Percentiles rank a stretch among this genome's conserved stretches.
These are phyloP conservation scores for Ogataea paraovalis DNA, from an alignment of 805 yeast genomes.

Conservation along the genomic window DNA sequence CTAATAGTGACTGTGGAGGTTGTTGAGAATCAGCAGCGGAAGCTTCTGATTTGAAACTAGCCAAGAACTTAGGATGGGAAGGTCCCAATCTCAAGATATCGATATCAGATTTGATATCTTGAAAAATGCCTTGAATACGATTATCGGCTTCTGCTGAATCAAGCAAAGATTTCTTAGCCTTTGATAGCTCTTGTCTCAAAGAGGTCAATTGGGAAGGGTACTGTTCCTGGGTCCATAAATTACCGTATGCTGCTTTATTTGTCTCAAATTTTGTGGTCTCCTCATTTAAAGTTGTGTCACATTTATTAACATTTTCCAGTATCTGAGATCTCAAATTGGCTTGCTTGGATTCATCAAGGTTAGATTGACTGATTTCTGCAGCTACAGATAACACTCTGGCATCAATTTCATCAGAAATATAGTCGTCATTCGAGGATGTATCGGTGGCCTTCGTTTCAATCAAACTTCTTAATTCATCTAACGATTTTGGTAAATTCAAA, in stretches of 20 bases:
- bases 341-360: conserved; percentile 29
- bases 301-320: conserved; percentile 30
- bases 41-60: conserved; percentile 21
- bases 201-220: conserved; percentile 15
- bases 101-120: conserved; percentile 39
- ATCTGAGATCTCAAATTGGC: conserved; percentile 35
- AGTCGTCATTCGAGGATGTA: conserved; percentile 10
- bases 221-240: conserved; percentile 31
- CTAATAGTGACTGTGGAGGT: conserved; percentile 44
- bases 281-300: conserved; percentile 31
- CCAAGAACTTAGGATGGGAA: conserved; percentile 35
- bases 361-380: conserved; percentile 25
- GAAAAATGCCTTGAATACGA: conserved; percentile 46
- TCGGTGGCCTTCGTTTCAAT: conserved; percentile 10
- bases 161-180: conserved; percentile 52
- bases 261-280: conserved; percentile 35
- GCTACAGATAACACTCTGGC: conserved; percentile 38
- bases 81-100: conserved; percentile 43
- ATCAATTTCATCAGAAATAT: conserved; percentile 33
- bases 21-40: conserved; percentile 22
- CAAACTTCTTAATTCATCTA: conserved; percentile 47
- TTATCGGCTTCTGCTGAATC: conserved; percentile 62
- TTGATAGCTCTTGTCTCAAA: conserved; percentile 29
- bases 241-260: conserved; percentile 34
- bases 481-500: conserved; percentile 66